These are phyloP conservation scores for Aspergillus sojae DNA, from an alignment of 2,329 filamentous ascomycete genomes.

Conservation along the genomic window DNA sequence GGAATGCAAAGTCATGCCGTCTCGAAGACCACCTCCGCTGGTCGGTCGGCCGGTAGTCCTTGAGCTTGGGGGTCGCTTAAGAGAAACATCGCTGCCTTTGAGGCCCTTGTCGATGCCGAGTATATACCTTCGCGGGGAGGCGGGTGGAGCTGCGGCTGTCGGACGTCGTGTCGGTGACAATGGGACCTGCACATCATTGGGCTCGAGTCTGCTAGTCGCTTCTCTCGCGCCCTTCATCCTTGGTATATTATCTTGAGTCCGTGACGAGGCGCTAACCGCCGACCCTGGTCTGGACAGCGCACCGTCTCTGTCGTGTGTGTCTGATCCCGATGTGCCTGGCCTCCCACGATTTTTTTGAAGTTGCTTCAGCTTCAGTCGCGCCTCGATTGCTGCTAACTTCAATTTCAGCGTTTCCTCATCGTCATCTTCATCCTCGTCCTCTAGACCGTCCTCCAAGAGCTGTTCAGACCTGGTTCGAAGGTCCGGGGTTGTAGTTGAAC, in stretches of 20 bases:
- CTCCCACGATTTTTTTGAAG: slow-evolving; percentile 63
- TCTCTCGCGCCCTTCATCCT: slow-evolving; percentile 19
- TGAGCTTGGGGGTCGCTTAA: slow-evolving; percentile 66
- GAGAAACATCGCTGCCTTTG: slow-evolving; percentile 76
- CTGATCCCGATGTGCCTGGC: slow-evolving; percentile 24
- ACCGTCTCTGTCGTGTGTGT: slow-evolving; percentile 26
- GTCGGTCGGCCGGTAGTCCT: slow-evolving; percentile 32
- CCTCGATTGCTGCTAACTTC: slow-evolving; percentile 85
- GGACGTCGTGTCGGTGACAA: slow-evolving; percentile 66
- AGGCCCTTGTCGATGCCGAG: slow-evolving; percentile 90
- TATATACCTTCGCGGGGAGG: slow-evolving; percentile 76
- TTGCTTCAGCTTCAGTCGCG: slow-evolving; percentile 82
- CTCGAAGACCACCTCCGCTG: slow-evolving; percentile 33
- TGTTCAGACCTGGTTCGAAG: slow-evolving; percentile 36
- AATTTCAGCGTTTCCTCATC: slow-evolving; percentile 81
- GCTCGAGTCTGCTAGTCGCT: slow-evolving; percentile 19
- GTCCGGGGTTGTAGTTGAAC: slow-evolving; percentile 47
- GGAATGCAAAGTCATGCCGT: slow-evolving; percentile 28
- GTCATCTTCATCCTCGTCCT: slow-evolving; percentile 69
- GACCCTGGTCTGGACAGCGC: slow-evolving; percentile 27
- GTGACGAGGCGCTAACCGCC: slow-evolving; percentile 26
- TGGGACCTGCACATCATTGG: slow-evolving; percentile 68
- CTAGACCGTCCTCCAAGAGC: slow-evolving; percentile 34
- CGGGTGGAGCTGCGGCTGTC: slow-evolving; percentile 55
- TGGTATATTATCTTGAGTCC: slow-evolving; percentile 19